Evolutionary conservation across 257 asterid species (phyloP).

Genomic region (Petunia secreta): DNA sequence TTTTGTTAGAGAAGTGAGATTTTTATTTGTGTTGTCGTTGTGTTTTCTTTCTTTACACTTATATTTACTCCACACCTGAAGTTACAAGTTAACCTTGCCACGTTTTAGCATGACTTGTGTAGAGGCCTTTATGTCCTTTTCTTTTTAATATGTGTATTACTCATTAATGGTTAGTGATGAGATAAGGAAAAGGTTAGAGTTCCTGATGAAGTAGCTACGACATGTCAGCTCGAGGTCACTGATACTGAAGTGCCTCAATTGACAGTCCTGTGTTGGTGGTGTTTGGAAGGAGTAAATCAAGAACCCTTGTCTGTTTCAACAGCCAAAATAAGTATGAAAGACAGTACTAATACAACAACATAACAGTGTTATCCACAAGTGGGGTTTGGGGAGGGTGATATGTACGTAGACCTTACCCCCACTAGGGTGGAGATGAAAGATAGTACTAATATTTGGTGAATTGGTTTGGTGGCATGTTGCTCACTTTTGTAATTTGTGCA

Average conservation of each 20-base stretch:
- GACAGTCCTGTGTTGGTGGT: neutral
- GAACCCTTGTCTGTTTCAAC: slow-evolving; percentile 1
- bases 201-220: slow-evolving; percentile 16
- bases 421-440: neutral
- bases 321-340: neutral
- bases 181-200: neutral
- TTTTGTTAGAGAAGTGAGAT: slow-evolving; percentile 12
- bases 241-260: neutral
- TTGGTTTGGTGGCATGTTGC: neutral
- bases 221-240: neutral
- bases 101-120: neutral
- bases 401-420: no score
- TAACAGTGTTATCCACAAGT: no score
- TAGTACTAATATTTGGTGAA: neutral
- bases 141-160: neutral
- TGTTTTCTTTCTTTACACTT: neutral
- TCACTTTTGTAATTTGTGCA: no score
- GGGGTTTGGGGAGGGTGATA: no score
- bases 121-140: neutral
- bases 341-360: neutral
- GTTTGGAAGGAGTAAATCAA: neutral
- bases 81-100: no score
- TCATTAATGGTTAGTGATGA: slow-evolving; percentile 3
- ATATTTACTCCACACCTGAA: neutral
- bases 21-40: neutral